Base-by-base conservation (phyloP, 2,329 filamentous ascomycete species). In the Aspergillus sp. region DNA sequence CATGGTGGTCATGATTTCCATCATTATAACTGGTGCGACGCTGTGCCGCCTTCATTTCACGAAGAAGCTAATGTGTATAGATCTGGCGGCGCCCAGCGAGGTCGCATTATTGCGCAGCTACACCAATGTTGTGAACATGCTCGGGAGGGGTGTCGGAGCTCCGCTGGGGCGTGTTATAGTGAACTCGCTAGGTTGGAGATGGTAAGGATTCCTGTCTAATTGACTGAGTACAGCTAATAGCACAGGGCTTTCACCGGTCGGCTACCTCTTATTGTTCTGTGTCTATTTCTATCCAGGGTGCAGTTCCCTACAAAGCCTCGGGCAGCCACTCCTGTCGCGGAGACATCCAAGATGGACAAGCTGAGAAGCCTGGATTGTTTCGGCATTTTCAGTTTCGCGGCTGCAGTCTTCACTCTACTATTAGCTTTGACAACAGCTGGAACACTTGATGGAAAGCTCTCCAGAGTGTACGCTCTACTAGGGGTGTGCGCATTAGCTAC, bases 21-120 rank as follows among this genome's bases (percentile, higher is more conserved):
- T 50, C 8, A 17, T 50, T 2, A 50, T 50, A 13, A 50, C 47
- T 1, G 47, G 47, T 50, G 8, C 25, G 25, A 30, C 3, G n/a
- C 6, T 6, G 7, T 6, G n/a, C 17, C 11, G 25, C 3, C 23
- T 5, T 30, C 3, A n/a, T n/a, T 15, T 3, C 30, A 30, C 11
- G 4, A 17, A 3, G 2, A 23, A 21, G 25, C 47, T 50, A n/a
- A 50, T 8, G 8, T 13, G 25, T 30, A 10, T 54, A 54, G 52
- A 54, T 44, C 23, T 54, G 23, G 52, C 52, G 17, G 52, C 52
- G 11, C 52, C 54, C 3, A 48, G 42, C 5, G 54, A 57, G 11
- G 42, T 57, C 11, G 54, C 42, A 13, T 30, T 57, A 5, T 10
- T 57, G 54, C 54, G 42, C 3, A 57, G 54, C 21, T 50, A 57